Evolutionary conservation across 2,329 filamentous ascomycete genomes (phyloP).

Genomic region (Aspergillus neoniger): DNA sequence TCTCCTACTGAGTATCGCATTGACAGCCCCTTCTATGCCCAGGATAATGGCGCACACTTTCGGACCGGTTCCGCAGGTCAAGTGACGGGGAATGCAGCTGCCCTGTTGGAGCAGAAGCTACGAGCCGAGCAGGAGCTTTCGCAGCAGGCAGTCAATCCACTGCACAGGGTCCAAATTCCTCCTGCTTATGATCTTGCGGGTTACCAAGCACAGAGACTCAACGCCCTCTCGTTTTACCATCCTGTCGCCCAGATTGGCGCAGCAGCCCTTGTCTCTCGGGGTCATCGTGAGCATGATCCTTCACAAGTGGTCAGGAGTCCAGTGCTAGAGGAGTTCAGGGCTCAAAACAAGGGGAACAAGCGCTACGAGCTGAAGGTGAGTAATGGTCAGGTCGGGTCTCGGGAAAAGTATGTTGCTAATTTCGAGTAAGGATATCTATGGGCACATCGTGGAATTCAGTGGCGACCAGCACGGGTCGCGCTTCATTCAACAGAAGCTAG

Average conservation of each 20-base stretch:
- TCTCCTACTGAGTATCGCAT: slow-evolving; percentile 52
- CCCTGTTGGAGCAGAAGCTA: slow-evolving; percentile 52
- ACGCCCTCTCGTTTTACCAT: slow-evolving; percentile 40
- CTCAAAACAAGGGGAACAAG: slow-evolving; percentile 69
- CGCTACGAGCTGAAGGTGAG: slow-evolving; percentile 75
- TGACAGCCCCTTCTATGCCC: slow-evolving; percentile 48
- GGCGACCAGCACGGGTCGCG: slow-evolving; percentile 94
- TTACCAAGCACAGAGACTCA: slow-evolving; percentile 35
- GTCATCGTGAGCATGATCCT: slow-evolving; percentile 59
- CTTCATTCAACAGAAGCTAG: slow-evolving; percentile 91
- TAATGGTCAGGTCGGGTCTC: not conserved
- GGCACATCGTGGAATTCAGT: slow-evolving; percentile 87
- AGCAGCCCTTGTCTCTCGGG: slow-evolving; percentile 42
- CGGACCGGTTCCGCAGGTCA: slow-evolving; percentile 48
- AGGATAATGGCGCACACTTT: slow-evolving; percentile 49
- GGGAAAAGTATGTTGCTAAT: slow-evolving; percentile 16
- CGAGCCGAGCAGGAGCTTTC: slow-evolving; percentile 45
- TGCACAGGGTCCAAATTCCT: slow-evolving; percentile 36
- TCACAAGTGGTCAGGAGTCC: slow-evolving; percentile 67
- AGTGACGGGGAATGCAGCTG: slow-evolving; percentile 46
- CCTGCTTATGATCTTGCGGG: slow-evolving; percentile 37
- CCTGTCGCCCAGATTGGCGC: slow-evolving; percentile 34
- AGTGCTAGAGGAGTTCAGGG: slow-evolving; percentile 77
- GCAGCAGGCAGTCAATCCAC: slow-evolving; percentile 27
- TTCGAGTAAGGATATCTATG: slow-evolving; percentile 69